Evolutionary conservation across 2,329 filamentous ascomycete genomes (phyloP).

Genomic region (Colletotrichum brevisporum): DNA sequence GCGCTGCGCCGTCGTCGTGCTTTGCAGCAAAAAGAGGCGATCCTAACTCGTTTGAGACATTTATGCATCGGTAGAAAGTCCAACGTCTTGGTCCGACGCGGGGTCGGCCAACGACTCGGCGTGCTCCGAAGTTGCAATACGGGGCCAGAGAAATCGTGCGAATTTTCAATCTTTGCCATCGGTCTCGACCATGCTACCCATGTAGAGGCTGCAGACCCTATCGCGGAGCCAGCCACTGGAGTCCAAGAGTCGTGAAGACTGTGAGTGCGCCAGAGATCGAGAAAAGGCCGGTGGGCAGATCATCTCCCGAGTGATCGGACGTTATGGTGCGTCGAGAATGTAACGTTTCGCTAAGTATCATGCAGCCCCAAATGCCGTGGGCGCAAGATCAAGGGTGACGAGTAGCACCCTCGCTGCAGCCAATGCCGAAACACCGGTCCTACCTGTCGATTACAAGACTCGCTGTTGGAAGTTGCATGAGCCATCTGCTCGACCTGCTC

Average conservation of each 20-base stretch:
- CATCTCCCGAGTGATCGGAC: background rate
- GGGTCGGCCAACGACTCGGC: background rate
- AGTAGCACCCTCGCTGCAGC: background rate
- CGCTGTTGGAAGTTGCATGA: background rate
- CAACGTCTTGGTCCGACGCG: background rate
- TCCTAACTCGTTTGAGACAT: background rate
- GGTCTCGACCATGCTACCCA: background rate
- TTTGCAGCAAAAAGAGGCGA: background rate
- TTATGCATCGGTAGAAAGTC: background rate
- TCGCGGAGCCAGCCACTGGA: background rate
- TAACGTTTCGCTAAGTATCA: background rate
- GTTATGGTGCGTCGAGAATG: background rate
- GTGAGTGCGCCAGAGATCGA: background rate
- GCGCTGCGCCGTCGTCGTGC: too few relatives aligned
- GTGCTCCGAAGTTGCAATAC: background rate
- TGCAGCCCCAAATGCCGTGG: conserved; percentile 3
- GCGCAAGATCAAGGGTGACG: conserved; percentile 1
- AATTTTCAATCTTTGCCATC: background rate
- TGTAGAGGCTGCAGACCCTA: background rate
- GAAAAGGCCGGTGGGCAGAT: background rate
- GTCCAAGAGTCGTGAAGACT: background rate
- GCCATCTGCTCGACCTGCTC: background rate
- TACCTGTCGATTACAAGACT: background rate
- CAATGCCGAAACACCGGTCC: conserved; percentile 2
- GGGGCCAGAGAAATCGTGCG: background rate